Evolutionary conservation across 331 rosid species (phyloP), one percentile per base, ranked within the genome.

Genomic region (Quercus tomentella): DNA sequence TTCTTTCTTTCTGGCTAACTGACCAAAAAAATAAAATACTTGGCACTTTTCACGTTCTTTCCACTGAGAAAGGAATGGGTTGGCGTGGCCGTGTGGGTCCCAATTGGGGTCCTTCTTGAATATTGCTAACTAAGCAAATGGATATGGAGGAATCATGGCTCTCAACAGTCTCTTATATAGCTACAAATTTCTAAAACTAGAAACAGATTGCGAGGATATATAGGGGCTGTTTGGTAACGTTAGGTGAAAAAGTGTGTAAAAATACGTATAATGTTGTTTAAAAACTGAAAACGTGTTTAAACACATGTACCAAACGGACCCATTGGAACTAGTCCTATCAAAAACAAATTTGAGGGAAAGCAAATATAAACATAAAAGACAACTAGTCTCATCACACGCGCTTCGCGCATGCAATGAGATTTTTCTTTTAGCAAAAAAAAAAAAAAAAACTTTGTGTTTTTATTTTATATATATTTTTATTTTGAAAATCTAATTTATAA

Each of bases 11-110:
- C 22, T 22, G n/a, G 75, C 75, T 41, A 41, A 41, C 23, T 22
- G 4, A 22, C 30, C 11, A 37, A 23, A 7, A 33, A 9, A 1
- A 16, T 18, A n/a, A 20, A 63, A 28, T 30, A 23, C 9, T 26
- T 74, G 76, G 54, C 45, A 55, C 14, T 62, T 65, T 76, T 55
- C 78, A 76, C 30, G 71, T 72, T 35, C 41, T 25, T 76, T 76
- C 26, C 45, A 8, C 14, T 22, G 73, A 9, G 61, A 25, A 30
- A 18, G 30, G 63, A 68, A 56, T 66, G 43, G 72, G 28, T 41
- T 41, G 45, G 12, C 11, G 45, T 8, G 45, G 45, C 12, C 45
- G 45, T 20, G 77, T 76, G 70, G 87, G 79, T 22, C 84, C 76
- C 75, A 2, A 30, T 26, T 17, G 22, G 3, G 28, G 23, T 43